Evolutionary conservation across 1,284 basidiomycete species (phyloP), one percentile per base, ranked within the genome.

Genomic region (Tilletia indica): DNA sequence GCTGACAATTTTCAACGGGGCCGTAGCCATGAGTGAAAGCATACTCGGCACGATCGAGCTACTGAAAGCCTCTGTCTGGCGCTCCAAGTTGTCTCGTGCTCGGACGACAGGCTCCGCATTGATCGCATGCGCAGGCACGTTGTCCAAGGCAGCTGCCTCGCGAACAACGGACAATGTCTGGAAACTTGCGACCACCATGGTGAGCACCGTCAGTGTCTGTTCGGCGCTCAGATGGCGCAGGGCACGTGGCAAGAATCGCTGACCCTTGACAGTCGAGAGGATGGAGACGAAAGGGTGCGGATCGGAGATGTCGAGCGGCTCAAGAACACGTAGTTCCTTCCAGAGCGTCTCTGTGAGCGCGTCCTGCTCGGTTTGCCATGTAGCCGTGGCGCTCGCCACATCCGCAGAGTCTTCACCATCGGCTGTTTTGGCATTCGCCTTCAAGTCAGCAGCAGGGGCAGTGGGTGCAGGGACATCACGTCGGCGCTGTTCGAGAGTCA

Each of bases 281-380:
- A 99, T 88, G 1, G 94, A 94, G 78, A 99, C 91, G 86, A 99
- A 98, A 0, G 97, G 97, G 86, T 99, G 97, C 4, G 96, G 96
- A 74, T 92, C 93, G 91, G 93, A 94, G 48, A 93, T 91, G 83
- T 95, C 94, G 12, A 99, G 88, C 36, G 94, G 94, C 61, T 93
- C 91, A 87, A 93, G 90, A 31, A 98, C 92, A 80, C 91, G 89
- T 64, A 97, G 86, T 64, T 89, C 89, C 72, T 89, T 88, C 92
- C 93, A 99, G 72, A 98, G 87, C 48, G 68, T 67, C 12, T 73
- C 69, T 9, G 76, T 74, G 31, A 83, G 76, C 12, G 71, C 70
- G 14, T 73, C 75, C 31, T 76, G 74, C 36, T 82, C 72, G 19
- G 68, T 61, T 67, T 77, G 74, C 67, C 78, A 77, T n/a, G 63